These are phyloP conservation scores for Aspergillus sp. DNA, from an alignment of 2,329 filamentous ascomycete species.

Conservation along the genomic window DNA sequence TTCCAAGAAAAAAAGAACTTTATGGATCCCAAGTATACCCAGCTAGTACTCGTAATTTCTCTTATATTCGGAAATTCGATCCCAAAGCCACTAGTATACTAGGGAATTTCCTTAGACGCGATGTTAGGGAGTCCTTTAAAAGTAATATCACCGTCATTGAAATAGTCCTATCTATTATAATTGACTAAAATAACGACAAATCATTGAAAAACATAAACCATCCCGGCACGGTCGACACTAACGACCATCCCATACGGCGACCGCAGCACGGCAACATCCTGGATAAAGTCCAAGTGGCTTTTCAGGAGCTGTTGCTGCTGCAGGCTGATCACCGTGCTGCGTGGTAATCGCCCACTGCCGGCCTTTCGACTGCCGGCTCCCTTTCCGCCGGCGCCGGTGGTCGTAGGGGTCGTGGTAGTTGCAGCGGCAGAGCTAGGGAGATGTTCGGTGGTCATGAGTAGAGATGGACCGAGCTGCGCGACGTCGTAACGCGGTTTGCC, in stretches of 20 bases:
- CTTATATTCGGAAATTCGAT: no score
- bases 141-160: no score
- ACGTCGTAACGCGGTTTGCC: conserved; percentile 69
- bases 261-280: conserved; percentile 86
- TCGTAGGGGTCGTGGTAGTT: conserved; percentile 11
- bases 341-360: conserved; percentile 53
- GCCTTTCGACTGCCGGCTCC: conserved; percentile 36
- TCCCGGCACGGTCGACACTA: conserved; percentile 82
- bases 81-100: no score
- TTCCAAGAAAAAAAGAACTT: no score
- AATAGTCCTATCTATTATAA: neutral
- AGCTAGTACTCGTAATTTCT: no score
- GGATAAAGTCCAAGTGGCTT: conserved; percentile 82
- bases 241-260: conserved; percentile 90
- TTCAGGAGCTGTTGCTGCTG: conserved; percentile 84
- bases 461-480: conserved; percentile 60
- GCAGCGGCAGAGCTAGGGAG: conserved; percentile 41
- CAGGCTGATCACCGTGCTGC: conserved; percentile 80
- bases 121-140: no score
- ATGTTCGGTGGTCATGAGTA: conserved; percentile 67
- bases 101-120: no score
- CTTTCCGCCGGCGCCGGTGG: conserved; percentile 27
- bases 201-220: conserved; percentile 76
- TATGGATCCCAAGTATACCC: no score
- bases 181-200: neutral